These are phyloP conservation scores for Tylopilus felleus DNA, from an alignment of 768 basidiomycete species.

Conservation along the genomic window DNA sequence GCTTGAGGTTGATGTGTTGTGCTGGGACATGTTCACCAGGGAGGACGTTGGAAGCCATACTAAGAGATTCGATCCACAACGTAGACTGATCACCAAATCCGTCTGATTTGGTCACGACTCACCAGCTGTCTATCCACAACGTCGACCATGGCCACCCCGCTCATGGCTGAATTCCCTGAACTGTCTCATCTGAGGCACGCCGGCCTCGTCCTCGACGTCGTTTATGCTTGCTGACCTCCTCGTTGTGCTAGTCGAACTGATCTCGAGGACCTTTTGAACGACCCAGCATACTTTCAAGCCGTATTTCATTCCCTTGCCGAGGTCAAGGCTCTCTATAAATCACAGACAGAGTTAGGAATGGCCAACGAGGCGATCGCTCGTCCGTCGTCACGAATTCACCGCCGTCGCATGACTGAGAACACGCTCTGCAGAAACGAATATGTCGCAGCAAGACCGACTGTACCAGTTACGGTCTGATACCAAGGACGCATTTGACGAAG, in stretches of 20 bases:
- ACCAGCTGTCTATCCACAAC: conserved; percentile 2
- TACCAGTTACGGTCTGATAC: conserved; percentile 79
- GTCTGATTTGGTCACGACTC: too few species aligned
- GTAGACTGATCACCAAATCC: too few species aligned
- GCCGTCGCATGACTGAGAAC: conserved; percentile 4
- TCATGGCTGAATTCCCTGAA: conserved; percentile 68
- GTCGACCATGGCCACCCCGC: conserved; percentile 35
- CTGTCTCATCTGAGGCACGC: conserved; percentile 68
- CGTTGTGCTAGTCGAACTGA: conserved; percentile 66
- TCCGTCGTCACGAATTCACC: conserved; percentile 38
- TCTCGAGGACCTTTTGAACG: conserved; percentile 82
- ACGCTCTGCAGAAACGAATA: conserved; percentile 58
- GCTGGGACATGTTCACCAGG: conserved; percentile 80
- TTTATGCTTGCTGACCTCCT: conserved; percentile 8
- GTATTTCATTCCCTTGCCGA: conserved; percentile 74
- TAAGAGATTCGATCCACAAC: too few species aligned
- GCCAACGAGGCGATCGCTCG: conserved; percentile 88
- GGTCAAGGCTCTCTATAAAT: conserved; percentile 71
- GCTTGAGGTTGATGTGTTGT: conserved; percentile 75
- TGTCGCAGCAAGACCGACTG: conserved; percentile 70
- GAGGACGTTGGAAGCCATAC: conserved; percentile 58
- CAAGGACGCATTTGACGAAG: conserved; percentile 83
- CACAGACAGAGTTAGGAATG: conserved; percentile 72
- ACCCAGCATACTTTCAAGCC: conserved; percentile 84
- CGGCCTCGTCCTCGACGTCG: conserved; percentile 2